phyloP scores from a whole-genome alignment of 192 early-diverging fungal genomes.

The Backusella mclennaniae region DNA sequence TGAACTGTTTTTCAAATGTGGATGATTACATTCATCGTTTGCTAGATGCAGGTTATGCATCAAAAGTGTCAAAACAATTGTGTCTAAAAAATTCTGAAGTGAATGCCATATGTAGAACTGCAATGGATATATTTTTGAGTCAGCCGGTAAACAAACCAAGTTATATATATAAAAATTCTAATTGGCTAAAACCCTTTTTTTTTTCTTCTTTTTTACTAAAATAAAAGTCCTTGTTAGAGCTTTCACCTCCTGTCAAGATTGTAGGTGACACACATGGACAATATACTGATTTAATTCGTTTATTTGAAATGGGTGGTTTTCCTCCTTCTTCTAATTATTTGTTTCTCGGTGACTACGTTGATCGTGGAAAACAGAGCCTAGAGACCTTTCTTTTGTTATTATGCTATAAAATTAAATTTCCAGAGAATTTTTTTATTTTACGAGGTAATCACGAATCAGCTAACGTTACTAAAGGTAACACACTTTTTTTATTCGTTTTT shows the following conservation, averaged over 20 bases:
- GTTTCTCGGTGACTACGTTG: constrained; percentile 97
- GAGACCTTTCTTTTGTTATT: constrained; percentile 94
- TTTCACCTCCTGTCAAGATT: constrained; percentile 76
- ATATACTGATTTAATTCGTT: constrained; percentile 86
- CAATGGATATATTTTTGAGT: constrained; percentile 85
- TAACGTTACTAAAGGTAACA: constrained; percentile 80
- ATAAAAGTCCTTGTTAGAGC: constrained; percentile 57
- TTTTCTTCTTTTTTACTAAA: background rate
- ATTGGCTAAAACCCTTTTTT: background rate
- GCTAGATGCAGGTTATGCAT: constrained; percentile 72
- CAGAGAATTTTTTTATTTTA: constrained; percentile 94
- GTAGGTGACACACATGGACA: constrained; percentile 97
- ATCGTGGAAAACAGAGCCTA: constrained; percentile 92
- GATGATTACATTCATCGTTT: constrained; percentile 90
- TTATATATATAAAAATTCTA: background rate
- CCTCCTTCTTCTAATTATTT: constrained; percentile 90
- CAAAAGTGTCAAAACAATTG: constrained; percentile 71
- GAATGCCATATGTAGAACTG: constrained; percentile 80
- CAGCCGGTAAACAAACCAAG: constrained; percentile 58
- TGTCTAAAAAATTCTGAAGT: constrained; percentile 88
- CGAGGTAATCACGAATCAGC: constrained; percentile 98
- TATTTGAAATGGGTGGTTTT: constrained; percentile 94
- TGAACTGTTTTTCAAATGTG: constrained; percentile 42
- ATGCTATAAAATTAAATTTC: constrained; percentile 97
- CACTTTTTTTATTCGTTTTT: too few relatives aligned